Evolutionary conservation across 2,329 filamentous ascomycete genomes (phyloP).

Genomic region (Diplodia corticola): DNA sequence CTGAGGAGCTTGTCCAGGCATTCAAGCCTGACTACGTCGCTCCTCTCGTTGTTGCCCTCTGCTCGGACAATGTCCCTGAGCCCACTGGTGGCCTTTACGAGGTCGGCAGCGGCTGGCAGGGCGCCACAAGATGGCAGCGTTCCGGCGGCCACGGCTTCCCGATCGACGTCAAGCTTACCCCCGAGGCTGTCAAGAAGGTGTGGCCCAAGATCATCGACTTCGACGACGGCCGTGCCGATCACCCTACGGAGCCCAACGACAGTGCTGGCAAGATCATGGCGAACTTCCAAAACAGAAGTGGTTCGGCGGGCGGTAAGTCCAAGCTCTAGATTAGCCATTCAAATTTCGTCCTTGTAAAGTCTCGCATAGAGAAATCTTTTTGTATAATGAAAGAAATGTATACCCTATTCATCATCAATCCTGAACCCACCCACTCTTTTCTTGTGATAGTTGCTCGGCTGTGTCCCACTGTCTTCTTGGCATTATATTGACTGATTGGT

Average conservation of each 20-base stretch:
- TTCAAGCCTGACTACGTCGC: conserved; percentile 99
- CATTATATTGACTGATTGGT: not conserved
- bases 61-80: conserved; percentile 81
- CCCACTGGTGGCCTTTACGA: conserved; percentile 90
- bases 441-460: not conserved
- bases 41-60: conserved; percentile 84
- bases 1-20: conserved; percentile 95
- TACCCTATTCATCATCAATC: conserved; percentile 7
- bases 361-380: not conserved
- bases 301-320: conserved; percentile 37
- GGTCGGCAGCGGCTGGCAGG: conserved; percentile 91
- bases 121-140: conserved; percentile 91
- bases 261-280: conserved; percentile 77
- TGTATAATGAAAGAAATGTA: conserved; percentile 21
- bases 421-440: not conserved
- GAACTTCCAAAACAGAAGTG: conserved; percentile 78
- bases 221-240: conserved; percentile 80
- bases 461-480: not conserved
- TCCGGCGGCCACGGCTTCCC: conserved; percentile 89
- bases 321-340: conserved; percentile 25
- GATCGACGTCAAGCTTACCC: conserved; percentile 72
- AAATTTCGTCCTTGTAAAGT: not conserved
- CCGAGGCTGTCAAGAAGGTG: conserved; percentile 73
- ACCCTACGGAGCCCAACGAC: conserved; percentile 77
- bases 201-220: conserved; percentile 76